Evolutionary conservation across 1,284 basidiomycete species (phyloP).

Genomic region (Sporisorium sorghi): DNA sequence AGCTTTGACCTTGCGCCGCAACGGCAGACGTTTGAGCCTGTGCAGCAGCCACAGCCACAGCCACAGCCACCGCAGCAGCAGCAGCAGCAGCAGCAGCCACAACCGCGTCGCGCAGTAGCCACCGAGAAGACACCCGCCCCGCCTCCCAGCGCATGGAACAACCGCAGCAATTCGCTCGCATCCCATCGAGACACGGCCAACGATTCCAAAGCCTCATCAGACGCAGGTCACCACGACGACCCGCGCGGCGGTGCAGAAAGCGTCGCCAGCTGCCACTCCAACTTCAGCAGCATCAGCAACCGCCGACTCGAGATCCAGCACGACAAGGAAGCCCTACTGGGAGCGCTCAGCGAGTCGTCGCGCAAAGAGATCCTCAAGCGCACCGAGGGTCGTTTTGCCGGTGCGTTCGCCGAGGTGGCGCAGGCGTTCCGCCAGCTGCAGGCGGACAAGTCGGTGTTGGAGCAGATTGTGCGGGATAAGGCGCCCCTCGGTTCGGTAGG

Average conservation of each 20-base stretch:
- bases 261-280: constrained; percentile 32
- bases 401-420: constrained; percentile 57
- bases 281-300: constrained; percentile 33
- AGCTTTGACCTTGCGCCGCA: constrained; percentile 16
- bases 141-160: constrained; percentile 27
- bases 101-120: constrained; percentile 7
- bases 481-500: constrained; percentile 56
- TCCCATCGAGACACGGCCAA: background rate
- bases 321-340: constrained; percentile 36
- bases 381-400: constrained; percentile 54
- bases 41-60: background rate
- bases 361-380: constrained; percentile 47
- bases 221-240: constrained; percentile 11
- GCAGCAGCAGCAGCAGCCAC: background rate
- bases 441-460: constrained; percentile 57
- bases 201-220: constrained; percentile 7
- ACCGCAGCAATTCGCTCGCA: constrained; percentile 1
- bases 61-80: background rate
- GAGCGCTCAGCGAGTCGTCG: constrained; percentile 21
- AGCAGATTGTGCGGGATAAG: constrained; percentile 58
- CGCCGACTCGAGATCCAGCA: constrained; percentile 48
- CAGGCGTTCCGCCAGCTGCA: constrained; percentile 61
- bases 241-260: constrained; percentile 14
- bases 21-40: background rate
- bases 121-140: constrained; percentile 12